phyloP scores from a whole-genome alignment of 768 basidiomycete species.

The Mycena venus region DNA sequence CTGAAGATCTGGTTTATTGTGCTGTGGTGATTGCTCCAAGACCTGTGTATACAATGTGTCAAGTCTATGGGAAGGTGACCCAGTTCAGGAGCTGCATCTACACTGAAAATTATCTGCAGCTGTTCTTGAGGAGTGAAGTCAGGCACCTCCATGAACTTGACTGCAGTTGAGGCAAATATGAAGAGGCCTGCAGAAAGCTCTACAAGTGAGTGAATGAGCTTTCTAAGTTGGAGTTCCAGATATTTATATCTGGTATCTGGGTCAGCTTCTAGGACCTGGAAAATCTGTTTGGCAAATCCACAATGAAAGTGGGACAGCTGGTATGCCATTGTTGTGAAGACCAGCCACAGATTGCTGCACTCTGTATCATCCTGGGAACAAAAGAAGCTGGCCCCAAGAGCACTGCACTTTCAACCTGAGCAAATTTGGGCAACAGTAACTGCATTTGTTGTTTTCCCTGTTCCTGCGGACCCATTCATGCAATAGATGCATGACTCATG shows the following conservation, averaged over 20 bases:
- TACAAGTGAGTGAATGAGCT: conserved; percentile 29
- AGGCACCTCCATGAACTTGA: not conserved
- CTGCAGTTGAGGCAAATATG: conserved; percentile 1
- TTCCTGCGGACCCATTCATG: conserved; percentile 41
- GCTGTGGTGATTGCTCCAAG: too few species aligned
- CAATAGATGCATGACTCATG: conserved; percentile 30
- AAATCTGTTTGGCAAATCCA: conserved; percentile 30
- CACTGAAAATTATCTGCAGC: not conserved
- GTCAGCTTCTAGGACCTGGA: conserved; percentile 28
- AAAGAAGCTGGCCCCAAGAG: conserved; percentile 47
- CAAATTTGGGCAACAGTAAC: conserved; percentile 34
- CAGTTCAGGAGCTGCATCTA: too few species aligned
- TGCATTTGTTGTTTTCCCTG: conserved; percentile 43
- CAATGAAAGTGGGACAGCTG: conserved; percentile 35
- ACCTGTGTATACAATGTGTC: too few species aligned
- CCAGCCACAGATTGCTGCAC: conserved; percentile 37
- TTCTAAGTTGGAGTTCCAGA: conserved; percentile 35
- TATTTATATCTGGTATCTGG: conserved; percentile 36
- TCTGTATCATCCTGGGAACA: conserved; percentile 42
- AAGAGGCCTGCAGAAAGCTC: not conserved
- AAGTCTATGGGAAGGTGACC: too few species aligned
- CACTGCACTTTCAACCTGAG: not conserved
- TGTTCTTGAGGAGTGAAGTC: not conserved
- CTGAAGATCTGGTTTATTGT: too few species aligned
- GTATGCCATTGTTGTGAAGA: conserved; percentile 43